Percentiles rank a stretch among this genome's conserved stretches.
Evolutionary conservation across 1,284 basidiomycete species (phyloP).

Genomic region (Phenoliferia sp.): DNA sequence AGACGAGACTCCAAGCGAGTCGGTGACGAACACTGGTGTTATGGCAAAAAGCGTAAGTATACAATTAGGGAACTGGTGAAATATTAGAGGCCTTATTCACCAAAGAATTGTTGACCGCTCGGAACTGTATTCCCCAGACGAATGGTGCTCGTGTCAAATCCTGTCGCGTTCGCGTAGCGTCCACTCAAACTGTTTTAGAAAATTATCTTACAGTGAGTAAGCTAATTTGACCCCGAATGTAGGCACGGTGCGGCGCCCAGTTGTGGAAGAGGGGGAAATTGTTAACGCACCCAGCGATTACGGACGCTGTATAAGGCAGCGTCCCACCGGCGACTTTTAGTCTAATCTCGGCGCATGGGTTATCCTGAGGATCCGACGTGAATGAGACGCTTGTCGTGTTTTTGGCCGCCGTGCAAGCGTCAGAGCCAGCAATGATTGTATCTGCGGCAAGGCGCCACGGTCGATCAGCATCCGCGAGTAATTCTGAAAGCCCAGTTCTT

Average conservation of each 20-base stretch:
- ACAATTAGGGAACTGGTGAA: no score
- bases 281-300: constrained; percentile 9
- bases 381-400: not conserved
- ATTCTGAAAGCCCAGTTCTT: not conserved
- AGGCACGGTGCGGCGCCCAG: not conserved
- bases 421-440: constrained; percentile 9
- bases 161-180: constrained; percentile 20
- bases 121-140: constrained; percentile 16
- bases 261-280: not conserved
- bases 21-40: constrained; percentile 27
- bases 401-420: constrained; percentile 5
- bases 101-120: constrained; percentile 10
- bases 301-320: constrained; percentile 13
- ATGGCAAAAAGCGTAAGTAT: no score
- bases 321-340: constrained; percentile 10
- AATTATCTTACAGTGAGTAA: no score
- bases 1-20: constrained; percentile 10
- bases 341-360: constrained; percentile 18
- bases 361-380: constrained; percentile 3
- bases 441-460: no score
- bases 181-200: no score
- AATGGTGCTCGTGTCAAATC: not conserved
- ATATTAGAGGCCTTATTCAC: no score
- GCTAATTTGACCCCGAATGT: not conserved
- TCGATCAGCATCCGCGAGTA: not conserved